Evolutionary conservation across 345 rosid species (phyloP).

Genomic region (Aquilaria yunnanensis): DNA sequence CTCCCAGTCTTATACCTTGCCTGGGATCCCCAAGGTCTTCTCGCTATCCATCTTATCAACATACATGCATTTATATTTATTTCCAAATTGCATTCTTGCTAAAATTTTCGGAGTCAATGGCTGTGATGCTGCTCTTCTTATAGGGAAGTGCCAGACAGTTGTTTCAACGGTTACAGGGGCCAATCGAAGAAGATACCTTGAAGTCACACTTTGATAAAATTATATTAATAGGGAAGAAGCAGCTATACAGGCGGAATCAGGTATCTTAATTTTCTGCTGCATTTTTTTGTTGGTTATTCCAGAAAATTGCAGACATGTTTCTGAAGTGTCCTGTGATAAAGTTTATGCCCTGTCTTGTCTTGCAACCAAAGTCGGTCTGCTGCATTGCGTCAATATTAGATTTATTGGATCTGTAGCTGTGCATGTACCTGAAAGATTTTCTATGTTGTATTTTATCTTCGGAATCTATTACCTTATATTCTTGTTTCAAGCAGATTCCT

Average conservation of each 20-base stretch:
- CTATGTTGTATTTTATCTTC: no score
- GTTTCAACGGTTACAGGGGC: slow-evolving; percentile 88
- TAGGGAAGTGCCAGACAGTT: slow-evolving; percentile 96
- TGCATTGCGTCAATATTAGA: no score
- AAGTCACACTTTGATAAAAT: slow-evolving; percentile 92
- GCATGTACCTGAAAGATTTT: no score
- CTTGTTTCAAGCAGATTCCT: no score
- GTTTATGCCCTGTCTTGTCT: no score
- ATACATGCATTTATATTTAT: slow-evolving; percentile 3
- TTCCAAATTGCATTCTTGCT: not conserved
- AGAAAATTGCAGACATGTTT: slow-evolving; percentile 1
- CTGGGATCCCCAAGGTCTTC: slow-evolving; percentile 88
- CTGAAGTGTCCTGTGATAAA: not conserved
- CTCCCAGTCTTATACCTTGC: slow-evolving; percentile 89
- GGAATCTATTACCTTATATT: no score
- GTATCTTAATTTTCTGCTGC: slow-evolving; percentile 21
- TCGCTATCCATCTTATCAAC: not conserved
- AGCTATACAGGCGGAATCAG: slow-evolving; percentile 56
- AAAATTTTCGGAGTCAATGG: slow-evolving; percentile 10
- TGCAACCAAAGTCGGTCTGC: no score
- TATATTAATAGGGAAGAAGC: slow-evolving; percentile 63
- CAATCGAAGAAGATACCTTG: slow-evolving; percentile 83
- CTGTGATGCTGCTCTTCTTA: slow-evolving; percentile 19
- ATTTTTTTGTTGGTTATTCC: not conserved
- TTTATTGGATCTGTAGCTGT: no score